A percentile compares a stretch with the other conserved stretches of the same genome.
Conservation (phyloP, 2,329 filamentous ascomycete species). For the Cladophialophora psammophila region DNA sequence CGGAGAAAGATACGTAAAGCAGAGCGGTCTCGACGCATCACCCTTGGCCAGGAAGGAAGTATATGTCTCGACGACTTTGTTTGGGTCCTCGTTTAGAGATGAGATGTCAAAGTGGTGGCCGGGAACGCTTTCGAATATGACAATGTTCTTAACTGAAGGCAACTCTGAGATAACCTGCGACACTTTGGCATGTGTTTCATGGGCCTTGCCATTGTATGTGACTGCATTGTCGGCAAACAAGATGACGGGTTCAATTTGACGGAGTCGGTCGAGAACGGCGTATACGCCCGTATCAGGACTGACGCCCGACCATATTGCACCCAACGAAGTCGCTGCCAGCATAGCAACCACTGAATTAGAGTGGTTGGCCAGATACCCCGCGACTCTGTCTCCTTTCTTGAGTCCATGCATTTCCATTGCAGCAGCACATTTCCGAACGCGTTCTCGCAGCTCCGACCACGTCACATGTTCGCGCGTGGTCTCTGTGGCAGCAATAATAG, state of each 20-base stretch:
- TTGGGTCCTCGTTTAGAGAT: conserved; percentile 43
- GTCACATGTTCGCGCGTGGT: conserved; percentile 69
- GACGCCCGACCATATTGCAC: conserved; percentile 91
- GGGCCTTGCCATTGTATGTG: conserved; percentile 89
- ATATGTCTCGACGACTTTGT: conserved; percentile 53
- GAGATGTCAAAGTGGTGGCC: conserved; percentile 48
- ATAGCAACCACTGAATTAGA: conserved; percentile 85
- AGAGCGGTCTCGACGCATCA: conserved; percentile 53
- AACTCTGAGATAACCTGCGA: conserved; percentile 75
- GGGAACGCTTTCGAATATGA: conserved; percentile 74
- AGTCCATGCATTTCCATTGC: conserved; percentile 73
- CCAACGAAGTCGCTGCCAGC: conserved; percentile 80
- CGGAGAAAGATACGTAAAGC: conserved; percentile 79
- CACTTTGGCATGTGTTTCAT: conserved; percentile 81
- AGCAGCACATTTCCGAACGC: conserved; percentile 75
- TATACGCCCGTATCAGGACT: conserved; percentile 92
- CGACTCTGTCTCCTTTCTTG: conserved; percentile 66
- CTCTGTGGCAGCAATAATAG: conserved; percentile 84
- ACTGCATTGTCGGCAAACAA: conserved; percentile 88
- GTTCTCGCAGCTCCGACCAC: conserved; percentile 81
- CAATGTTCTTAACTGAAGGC: conserved; percentile 70
- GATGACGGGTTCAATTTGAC: conserved; percentile 82
- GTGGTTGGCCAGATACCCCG: conserved; percentile 87
- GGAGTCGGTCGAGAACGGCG: conserved; percentile 84
- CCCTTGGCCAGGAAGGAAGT: conserved; percentile 56